These are phyloP conservation scores for Escovopsis sp. DNA, from an alignment of 2,329 filamentous ascomycete species.

Conservation along the genomic window DNA sequence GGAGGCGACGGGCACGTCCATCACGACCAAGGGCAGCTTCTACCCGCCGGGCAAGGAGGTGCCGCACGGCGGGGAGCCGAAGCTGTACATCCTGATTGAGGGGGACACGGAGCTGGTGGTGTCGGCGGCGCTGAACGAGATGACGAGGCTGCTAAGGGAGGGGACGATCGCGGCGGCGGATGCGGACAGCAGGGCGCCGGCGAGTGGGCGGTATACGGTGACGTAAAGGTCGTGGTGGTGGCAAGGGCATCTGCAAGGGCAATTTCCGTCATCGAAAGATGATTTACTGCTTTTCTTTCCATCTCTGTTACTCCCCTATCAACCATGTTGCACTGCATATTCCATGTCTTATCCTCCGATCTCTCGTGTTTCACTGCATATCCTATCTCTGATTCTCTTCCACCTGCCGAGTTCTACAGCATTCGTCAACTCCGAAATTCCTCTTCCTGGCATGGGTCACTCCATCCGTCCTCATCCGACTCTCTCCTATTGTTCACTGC, in stretches of 20 bases:
- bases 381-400: neutral
- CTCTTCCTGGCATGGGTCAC: too few species aligned
- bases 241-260: neutral
- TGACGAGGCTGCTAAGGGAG: conserved; percentile 77
- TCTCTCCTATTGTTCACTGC: too few species aligned
- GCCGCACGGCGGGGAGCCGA: conserved; percentile 60
- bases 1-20: conserved; percentile 84
- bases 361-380: neutral
- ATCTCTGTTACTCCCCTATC: neutral
- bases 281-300: neutral
- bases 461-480: too few species aligned
- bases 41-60: conserved; percentile 74
- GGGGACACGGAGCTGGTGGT: conserved; percentile 92
- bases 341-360: too few species aligned
- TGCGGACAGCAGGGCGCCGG: conserved; percentile 64
- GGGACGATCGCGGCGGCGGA: conserved; percentile 82
- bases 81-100: conserved; percentile 94
- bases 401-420: too few species aligned
- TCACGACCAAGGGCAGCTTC: conserved; percentile 92
- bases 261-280: neutral
- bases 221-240: conserved; percentile 34
- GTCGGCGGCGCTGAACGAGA: conserved; percentile 74
- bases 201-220: conserved; percentile 74
- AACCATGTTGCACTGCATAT: too few species aligned
- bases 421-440: too few species aligned